These are phyloP conservation scores for Cladophialophora psammophila DNA, from an alignment of 2,329 filamentous ascomycete genomes.

Conservation along the genomic window DNA sequence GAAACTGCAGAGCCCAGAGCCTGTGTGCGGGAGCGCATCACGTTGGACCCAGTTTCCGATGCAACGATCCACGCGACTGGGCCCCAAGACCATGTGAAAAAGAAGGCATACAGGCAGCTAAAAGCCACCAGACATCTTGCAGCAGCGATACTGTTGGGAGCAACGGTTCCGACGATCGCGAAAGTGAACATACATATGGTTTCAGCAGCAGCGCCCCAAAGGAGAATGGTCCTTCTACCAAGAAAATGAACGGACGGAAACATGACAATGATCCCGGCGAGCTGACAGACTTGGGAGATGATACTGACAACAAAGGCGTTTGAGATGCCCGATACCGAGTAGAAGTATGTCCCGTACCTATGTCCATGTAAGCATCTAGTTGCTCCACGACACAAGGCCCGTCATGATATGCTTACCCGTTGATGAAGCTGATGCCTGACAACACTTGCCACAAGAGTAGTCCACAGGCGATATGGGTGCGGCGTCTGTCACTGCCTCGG, in stretches of 20 bases:
- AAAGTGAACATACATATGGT: constrained; percentile 14
- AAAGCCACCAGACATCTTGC: constrained; percentile 13
- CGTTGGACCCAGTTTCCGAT: constrained; percentile 9
- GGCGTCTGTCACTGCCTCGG: constrained; percentile 43
- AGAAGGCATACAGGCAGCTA: constrained; percentile 12
- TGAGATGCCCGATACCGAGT: neutral
- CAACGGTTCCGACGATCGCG: constrained; percentile 1
- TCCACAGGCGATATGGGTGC: constrained; percentile 48
- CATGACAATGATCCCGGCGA: neutral
- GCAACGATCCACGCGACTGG: neutral
- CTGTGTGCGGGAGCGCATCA: constrained; percentile 4
- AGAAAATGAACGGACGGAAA: constrained; percentile 5
- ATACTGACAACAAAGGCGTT: constrained; percentile 16
- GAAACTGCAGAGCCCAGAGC: constrained; percentile 2
- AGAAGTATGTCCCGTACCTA: constrained; percentile 19
- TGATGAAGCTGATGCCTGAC: constrained; percentile 8
- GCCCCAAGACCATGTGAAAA: constrained; percentile 6
- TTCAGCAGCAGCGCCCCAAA: constrained; percentile 1
- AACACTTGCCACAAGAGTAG: neutral
- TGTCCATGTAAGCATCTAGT: neutral
- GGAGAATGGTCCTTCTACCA: constrained; percentile 7
- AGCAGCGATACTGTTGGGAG: constrained; percentile 14
- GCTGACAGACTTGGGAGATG: constrained; percentile 1
- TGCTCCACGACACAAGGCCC: neutral
- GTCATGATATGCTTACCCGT: neutral